Percentiles rank a stretch among this genome's conserved stretches.
Conservation (phyloP, 345 rosid species). For the Viola odorata region DNA sequence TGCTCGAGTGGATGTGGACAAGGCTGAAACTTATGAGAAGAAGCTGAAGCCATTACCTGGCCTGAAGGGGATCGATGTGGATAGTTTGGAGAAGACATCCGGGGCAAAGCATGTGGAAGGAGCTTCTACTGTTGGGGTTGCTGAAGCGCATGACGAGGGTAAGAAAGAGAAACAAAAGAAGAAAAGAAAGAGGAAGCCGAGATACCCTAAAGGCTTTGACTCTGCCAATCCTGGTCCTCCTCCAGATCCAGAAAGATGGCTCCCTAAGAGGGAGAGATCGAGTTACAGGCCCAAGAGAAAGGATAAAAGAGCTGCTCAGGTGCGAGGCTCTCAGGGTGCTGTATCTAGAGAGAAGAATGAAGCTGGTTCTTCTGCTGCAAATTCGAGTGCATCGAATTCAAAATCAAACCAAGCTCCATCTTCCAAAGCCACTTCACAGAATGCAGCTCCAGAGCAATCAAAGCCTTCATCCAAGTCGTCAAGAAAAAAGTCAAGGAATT, state of each 20-base stretch:
- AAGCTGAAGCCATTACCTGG: constrained; percentile 70
- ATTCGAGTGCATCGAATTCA: constrained; percentile 12
- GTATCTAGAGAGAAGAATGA: constrained; percentile 75
- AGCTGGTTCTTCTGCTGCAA: constrained; percentile 32
- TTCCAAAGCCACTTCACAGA: constrained; percentile 45
- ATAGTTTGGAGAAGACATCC: constrained; percentile 74
- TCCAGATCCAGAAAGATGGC: constrained; percentile 99
- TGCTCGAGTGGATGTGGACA: constrained; percentile 68
- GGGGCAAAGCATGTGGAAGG: constrained; percentile 76
- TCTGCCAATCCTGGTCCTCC: constrained; percentile 96
- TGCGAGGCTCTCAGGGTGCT: constrained; percentile 92
- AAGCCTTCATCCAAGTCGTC: constrained; percentile 76
- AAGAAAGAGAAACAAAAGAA: constrained; percentile 80
- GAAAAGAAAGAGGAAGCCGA: constrained; percentile 98
- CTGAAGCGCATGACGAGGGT: constrained; percentile 44
- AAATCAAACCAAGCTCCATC: constrained; percentile 22
- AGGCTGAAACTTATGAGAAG: constrained; percentile 85
- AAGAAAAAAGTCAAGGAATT: constrained; percentile 86
- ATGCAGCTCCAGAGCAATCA: constrained; percentile 35
- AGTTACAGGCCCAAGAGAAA: constrained; percentile 89
- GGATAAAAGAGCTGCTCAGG: constrained; percentile 94
- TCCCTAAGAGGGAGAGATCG: constrained; percentile 90
- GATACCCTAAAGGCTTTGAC: constrained; percentile 95
- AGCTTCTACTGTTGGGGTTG: constrained; percentile 25
- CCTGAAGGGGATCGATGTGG: constrained; percentile 64